Base-by-base conservation (phyloP, 2,329 filamentous ascomycete genomes). In the Bipolaris cookei region DNA sequence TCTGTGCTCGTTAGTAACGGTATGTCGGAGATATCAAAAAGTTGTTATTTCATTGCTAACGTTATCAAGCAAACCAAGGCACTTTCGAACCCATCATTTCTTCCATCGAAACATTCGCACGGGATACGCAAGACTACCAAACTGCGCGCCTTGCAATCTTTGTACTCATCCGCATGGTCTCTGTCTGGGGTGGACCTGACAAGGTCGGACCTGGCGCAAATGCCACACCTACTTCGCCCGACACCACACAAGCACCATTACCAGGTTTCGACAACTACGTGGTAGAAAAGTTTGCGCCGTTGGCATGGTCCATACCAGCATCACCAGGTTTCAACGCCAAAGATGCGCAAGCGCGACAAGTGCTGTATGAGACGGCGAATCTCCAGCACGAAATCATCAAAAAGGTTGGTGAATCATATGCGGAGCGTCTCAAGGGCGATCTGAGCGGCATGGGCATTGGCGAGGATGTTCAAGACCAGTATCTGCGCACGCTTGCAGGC, bases 201-300 rank as follows among this genome's bases (percentile, higher is more conserved):
- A 78, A 87, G 42, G 64, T 77, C 14, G 69, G 69, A 18, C 68
- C 71, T 10, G 62, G 66, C 13, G 66, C 70, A 18, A 72, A 71
- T 50, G 49, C 60, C 23, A 65, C 64, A 6, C 70, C 77, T 37
- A 76, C 75, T 8, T 70, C 74, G n/a, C 72, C 86, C 11, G 83
- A 81, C 34, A 78, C 83, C 4, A 78, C 85, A 0, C 81, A 80
- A 10, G 78, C 81, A 3, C 81, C 82, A 1, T 76, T 99, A 25
- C 91, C 93, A 2, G 94, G 95, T 6, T 99, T 99, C 73, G 92
- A 97, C 67, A 85, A 86, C 54, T 98, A 97, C 78, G 90, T 97
- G 77, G 90, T 98, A 56, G 87, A 90, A 41, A 86, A 90, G 20
- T 97, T 99, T 79, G 94, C 96, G 56, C 86, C 90, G 0, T 84